These are phyloP conservation scores for Candida xyloterini DNA, from an alignment of 805 yeast species.

Conservation along the genomic window DNA sequence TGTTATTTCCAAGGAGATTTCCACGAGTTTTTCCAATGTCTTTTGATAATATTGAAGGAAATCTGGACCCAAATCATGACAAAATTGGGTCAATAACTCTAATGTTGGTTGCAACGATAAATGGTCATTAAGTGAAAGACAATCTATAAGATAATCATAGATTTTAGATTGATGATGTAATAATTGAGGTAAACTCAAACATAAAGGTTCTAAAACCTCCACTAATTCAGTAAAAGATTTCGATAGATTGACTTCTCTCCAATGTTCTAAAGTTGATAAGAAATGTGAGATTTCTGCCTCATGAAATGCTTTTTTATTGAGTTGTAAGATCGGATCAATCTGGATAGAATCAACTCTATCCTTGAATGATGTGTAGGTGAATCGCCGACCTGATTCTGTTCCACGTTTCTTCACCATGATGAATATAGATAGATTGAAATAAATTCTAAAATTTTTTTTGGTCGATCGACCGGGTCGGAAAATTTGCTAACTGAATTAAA, in stretches of 20 bases:
- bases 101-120: slow-evolving; percentile 75
- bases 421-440: not conserved
- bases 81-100: slow-evolving; percentile 78
- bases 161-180: slow-evolving; percentile 66
- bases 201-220: slow-evolving; percentile 48
- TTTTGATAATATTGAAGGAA: slow-evolving; percentile 63
- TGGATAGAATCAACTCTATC: slow-evolving; percentile 81
- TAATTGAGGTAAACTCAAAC: slow-evolving; percentile 77
- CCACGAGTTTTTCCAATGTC: slow-evolving; percentile 49
- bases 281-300: slow-evolving; percentile 77
- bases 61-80: slow-evolving; percentile 91
- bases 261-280: slow-evolving; percentile 71
- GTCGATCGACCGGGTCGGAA: slow-evolving; percentile 8
- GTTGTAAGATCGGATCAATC: slow-evolving; percentile 64
- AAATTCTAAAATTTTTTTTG: slow-evolving; percentile 9
- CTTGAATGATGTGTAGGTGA: slow-evolving; percentile 70
- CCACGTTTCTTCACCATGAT: slow-evolving; percentile 36
- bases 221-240: slow-evolving; percentile 64
- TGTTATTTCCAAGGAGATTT: slow-evolving; percentile 46
- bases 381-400: slow-evolving; percentile 57
- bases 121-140: slow-evolving; percentile 57
- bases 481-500: slow-evolving; percentile 1
- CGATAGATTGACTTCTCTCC: slow-evolving; percentile 85
- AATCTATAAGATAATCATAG: slow-evolving; percentile 38
- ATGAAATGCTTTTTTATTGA: slow-evolving; percentile 60